Base-by-base conservation (phyloP, 108 stramenopile genomes). In the Cyclostephanos tholiformis region DNA sequence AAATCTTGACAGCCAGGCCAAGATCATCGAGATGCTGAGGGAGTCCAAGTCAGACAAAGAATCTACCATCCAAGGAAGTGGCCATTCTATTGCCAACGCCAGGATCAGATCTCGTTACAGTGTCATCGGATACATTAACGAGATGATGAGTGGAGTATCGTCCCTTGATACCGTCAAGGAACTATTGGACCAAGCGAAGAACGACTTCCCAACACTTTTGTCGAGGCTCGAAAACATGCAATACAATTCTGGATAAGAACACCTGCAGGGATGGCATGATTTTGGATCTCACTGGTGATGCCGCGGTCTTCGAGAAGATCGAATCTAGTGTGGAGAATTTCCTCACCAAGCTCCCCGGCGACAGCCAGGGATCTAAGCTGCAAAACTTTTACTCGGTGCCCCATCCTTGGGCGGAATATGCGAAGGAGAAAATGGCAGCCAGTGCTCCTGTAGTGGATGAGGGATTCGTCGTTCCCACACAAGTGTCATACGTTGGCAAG, bases 381-480 rank as follows among this genome's bases (percentile, higher is more conserved):
- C 83, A 67, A 17, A 59, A 93, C 71, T 91, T 92, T 70, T 91
- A 93, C 75, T 60, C 84, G 6, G 79, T 82, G 32, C 67, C 84
- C 7, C 92, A 97, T 69, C 91, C 94, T 1, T 94, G 91, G 93
- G 88, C 90, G 30, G 75, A 83, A 4, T 75, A 86, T 43, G 88
- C 91, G 19, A 89, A 90, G 80, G 74, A 85, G 69, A 77, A 88
- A 53, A 95, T 95, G 89, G 75, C 83, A 17, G 77, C 86, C 16
- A 69, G 82, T 16, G 89, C 82, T 30, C 82, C 86, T 5, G 68
- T 86, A 51, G 83, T 74, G 14, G 92, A 97, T 76, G 98, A 97
- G 86, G 97, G 95, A 16, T 97, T 97, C 66, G 86, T 96, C 11
- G 94, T 99, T 8, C 96, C 96, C 1, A 97, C 98, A 3, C 97